Evolutionary conservation across 1,284 basidiomycete species (phyloP), one percentile per base, ranked within the genome.

Genomic region (Schizopora paradoxa): DNA sequence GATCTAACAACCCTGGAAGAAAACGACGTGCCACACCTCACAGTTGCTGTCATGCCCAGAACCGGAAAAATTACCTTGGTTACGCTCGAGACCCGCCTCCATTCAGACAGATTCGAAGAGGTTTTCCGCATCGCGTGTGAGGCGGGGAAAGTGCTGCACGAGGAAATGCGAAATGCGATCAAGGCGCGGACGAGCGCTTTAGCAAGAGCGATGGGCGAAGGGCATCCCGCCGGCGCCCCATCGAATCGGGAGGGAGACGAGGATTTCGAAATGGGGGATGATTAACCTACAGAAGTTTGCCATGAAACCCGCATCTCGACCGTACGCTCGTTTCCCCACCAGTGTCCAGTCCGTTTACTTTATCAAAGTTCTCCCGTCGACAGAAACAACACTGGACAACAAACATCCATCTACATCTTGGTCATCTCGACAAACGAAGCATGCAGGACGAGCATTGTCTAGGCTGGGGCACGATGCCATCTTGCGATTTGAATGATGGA

Each of bases 51-150:
- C 22, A 79, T 97, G 72, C 93, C 95, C 1, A 77, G 82, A 47
- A 84, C 83, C 5, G 77, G 79, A 3, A 88, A 85, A 55, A 81
- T 97, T 35, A 90, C 91, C 4, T 73, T 98, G 18, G 85, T 93
- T 50, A 86, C 86, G 50, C 86, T 97, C 79, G 95, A 98, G 66
- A 96, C 92, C 10, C 73, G 94, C n/a, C 64, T 99, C 50, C 91
- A 93, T 58, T 84, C 94, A 10, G 92, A 95, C 58, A 75, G 91
- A 34, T 95, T 98, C 58, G 87, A 90, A 60, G 90, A 94, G 60
- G 82, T 97, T 59, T 80, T 98, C 54, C 68, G 70, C 51, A 64
- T 95, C 34, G 91, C 85, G 1, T 76, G 82, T 22, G 82, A 92
- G 48, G 92, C 86, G 5, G 80, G 84, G 8, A 72, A 72, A 46